Conservation (phyloP, 257 asterid species). For the Scutellaria baicalensis region DNA sequence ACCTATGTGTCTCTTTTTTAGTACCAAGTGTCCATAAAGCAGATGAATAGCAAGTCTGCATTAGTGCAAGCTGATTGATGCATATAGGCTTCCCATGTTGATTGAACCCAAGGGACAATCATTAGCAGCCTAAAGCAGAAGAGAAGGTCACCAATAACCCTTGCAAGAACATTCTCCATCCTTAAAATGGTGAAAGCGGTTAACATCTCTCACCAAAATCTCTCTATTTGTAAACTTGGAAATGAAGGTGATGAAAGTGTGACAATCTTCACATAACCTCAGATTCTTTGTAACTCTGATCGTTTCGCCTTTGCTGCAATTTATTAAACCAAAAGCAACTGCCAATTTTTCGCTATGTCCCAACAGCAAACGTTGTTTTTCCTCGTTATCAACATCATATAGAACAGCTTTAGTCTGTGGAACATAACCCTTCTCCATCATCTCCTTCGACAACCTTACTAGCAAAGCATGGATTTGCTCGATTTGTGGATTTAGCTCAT, state of each 20-base stretch:
- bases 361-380: constrained; percentile 59
- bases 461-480: constrained; percentile 69
- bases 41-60: too few relatives aligned
- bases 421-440: constrained; percentile 70
- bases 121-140: too few relatives aligned
- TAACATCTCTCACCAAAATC: constrained; percentile 67
- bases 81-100: background rate
- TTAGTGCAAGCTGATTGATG: background rate
- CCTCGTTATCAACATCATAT: constrained; percentile 64
- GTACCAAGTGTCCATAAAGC: too few relatives aligned
- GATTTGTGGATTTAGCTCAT: constrained; percentile 71
- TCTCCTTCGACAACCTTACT: constrained; percentile 48
- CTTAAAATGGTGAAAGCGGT: constrained; percentile 69
- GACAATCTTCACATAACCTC: constrained; percentile 88
- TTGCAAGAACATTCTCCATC: constrained; percentile 78
- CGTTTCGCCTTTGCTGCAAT: constrained; percentile 61
- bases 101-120: background rate
- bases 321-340: constrained; percentile 78
- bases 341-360: constrained; percentile 93
- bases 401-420: constrained; percentile 67
- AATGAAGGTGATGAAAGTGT: constrained; percentile 64
- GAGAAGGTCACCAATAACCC: constrained; percentile 55
- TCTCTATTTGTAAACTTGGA: constrained; percentile 58
- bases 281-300: constrained; percentile 82
- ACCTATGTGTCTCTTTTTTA: background rate